Base-by-base conservation (phyloP, 2,329 filamentous ascomycete species). In the Exophiala sp. region DNA sequence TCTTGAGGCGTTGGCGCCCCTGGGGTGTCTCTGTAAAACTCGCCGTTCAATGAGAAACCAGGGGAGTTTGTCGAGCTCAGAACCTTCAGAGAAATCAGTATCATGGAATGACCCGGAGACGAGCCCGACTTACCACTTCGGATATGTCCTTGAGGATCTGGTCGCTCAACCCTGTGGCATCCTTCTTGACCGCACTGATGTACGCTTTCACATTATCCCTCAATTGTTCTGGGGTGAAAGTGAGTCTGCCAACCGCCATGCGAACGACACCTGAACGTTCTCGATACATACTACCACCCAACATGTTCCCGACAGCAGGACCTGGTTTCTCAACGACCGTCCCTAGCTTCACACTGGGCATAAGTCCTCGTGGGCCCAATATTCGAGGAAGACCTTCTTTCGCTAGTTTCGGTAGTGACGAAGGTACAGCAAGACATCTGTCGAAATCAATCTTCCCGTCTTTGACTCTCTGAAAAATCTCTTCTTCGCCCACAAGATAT, bases 241-340 rank as follows among this genome's bases (percentile, higher is more conserved):
- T 87, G 67, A 99, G 73, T 74, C 96, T 91, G 4, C 92, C 94
- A 58, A 99, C 82, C n/a, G 91, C 86, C 78, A 97, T 82, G 55
- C 91, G 81, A 51, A 99, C 83, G 29, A 94, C 89, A 12, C 91
- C 94, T 62, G 85, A 72, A 62, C 87, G 81, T 76, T 99, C 94
- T 68, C 90, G 84, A 75, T 96, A 99, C 63, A 91, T 85, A 49
- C 86, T 88, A 50, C 86, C 89, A 58, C 92, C 91, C 11, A 90
- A 84, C 72, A 96, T 84, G 62, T 92, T 89, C 65, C 82, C 83
- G 65, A 99, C 88, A 33, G 85, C 80, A n/a, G 78, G 72, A 50
- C 80, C 80, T 12, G 96, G 81, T 68, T 95, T 87, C 66, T 82
- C 86, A 20, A 95, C 90, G 52, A 99, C 88, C 0, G 94, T 97